Conservation (phyloP, 768 basidiomycete genomes). For the Termitomyces sp. region DNA sequence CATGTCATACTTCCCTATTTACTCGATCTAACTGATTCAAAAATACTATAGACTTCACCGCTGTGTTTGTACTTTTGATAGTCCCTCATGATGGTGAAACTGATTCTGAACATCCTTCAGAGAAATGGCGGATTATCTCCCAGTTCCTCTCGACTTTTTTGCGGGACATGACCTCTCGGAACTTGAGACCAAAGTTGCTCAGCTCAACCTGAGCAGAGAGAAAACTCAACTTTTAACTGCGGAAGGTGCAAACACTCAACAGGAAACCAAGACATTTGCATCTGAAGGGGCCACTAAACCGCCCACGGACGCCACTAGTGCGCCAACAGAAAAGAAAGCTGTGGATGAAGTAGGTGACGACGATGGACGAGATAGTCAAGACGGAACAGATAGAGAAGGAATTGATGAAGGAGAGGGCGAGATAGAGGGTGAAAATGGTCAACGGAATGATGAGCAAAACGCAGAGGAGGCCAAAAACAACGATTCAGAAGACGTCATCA, state of each 20-base stretch:
- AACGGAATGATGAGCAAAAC: background rate
- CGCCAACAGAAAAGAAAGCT: background rate
- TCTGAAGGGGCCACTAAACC: background rate
- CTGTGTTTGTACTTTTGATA: slow-evolving; percentile 13
- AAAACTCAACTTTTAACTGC: background rate
- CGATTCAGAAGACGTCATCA: background rate
- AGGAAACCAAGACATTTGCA: background rate
- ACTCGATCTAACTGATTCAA: background rate
- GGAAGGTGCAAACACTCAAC: background rate
- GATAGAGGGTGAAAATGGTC: background rate
- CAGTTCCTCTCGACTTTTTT: slow-evolving; percentile 24
- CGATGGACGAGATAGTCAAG: background rate
- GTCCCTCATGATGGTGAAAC: background rate
- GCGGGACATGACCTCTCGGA: slow-evolving; percentile 29
- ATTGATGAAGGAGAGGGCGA: background rate
- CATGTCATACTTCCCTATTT: background rate
- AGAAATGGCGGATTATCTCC: slow-evolving; percentile 15
- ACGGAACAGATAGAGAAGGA: background rate
- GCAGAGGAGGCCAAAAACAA: background rate
- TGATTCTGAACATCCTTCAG: slow-evolving; percentile 9
- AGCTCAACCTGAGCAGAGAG: background rate
- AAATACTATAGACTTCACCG: slow-evolving; percentile 22
- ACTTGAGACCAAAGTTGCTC: slow-evolving; percentile 20
- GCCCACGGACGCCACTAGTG: background rate
- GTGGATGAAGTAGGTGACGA: background rate